phyloP scores from a whole-genome alignment of 108 stramenopile species.

The Discostella stelligeroides region DNA sequence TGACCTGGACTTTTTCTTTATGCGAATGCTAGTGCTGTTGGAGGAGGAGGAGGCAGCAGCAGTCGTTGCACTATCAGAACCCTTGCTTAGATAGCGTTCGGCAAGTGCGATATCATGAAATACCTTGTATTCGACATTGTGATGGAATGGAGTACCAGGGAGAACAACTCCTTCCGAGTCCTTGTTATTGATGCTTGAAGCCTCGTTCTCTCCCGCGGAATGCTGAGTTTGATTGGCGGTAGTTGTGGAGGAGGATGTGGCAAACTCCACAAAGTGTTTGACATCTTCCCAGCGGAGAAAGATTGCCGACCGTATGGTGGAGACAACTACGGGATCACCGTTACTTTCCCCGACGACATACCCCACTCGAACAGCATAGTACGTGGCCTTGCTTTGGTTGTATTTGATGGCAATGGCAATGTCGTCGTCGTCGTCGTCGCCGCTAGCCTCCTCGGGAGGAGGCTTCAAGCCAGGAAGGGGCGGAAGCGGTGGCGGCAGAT shows the following conservation, averaged over 20 bases:
- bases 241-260: not conserved
- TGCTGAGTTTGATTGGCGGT: not conserved
- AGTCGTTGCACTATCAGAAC: no score
- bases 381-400: no score
- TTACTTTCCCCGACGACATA: constrained; percentile 12
- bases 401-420: no score
- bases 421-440: not conserved
- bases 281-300: constrained; percentile 39
- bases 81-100: constrained; percentile 7
- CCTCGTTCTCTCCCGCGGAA: no score
- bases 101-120: constrained; percentile 16
- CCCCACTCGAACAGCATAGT: constrained; percentile 32
- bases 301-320: constrained; percentile 27
- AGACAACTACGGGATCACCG: not conserved
- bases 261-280: constrained; percentile 29
- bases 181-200: no score
- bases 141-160: constrained; percentile 27
- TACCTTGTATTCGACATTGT: constrained; percentile 30
- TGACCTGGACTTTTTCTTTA: constrained; percentile 18
- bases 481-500: no score
- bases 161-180: no score
- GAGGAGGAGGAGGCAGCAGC: not conserved
- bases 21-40: not conserved
- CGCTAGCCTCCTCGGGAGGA: no score
- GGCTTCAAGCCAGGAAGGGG: no score